Conservation (phyloP, 345 rosid species). For the Aquilaria malaccensis region DNA sequence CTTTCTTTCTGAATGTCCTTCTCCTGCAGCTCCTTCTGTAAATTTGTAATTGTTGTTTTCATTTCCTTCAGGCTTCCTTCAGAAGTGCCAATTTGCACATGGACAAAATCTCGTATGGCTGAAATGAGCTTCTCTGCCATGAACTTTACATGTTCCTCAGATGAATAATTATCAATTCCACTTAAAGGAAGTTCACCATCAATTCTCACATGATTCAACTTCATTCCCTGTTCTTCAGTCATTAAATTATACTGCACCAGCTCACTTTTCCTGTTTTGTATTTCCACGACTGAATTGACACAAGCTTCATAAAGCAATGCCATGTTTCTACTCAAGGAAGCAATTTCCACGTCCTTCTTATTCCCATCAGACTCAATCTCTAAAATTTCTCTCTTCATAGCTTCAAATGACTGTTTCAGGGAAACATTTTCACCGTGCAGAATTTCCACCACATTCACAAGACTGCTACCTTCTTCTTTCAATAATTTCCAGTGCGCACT, state of each 20-base stretch:
- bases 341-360: constrained; percentile 48
- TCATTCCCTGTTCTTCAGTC: constrained; percentile 19
- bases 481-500: constrained; percentile 40
- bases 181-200: constrained; percentile 18
- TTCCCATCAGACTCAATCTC: constrained; percentile 33
- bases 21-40: constrained; percentile 91
- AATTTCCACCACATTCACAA: constrained; percentile 32
- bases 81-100: constrained; percentile 34
- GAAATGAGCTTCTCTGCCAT: constrained; percentile 45
- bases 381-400: constrained; percentile 35
- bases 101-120: constrained; percentile 41
- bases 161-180: constrained; percentile 22
- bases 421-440: constrained; percentile 29
- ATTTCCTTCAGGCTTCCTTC: constrained; percentile 59
- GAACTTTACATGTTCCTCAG: constrained; percentile 51
- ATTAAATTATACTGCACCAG: constrained; percentile 17
- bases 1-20: constrained; percentile 75
- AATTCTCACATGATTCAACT: constrained; percentile 22
- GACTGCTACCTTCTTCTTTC: constrained; percentile 41
- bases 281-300: constrained; percentile 50
- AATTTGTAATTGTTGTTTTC: constrained; percentile 53
- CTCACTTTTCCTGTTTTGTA: constrained; percentile 51
- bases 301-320: constrained; percentile 66
- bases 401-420: constrained; percentile 31
- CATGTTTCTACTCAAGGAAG: constrained; percentile 37